Evolutionary conservation across 495 filamentous ascomycete species (phyloP), one percentile per base, ranked within the genome.

Genomic region (Aspergillus kassunensis): DNA sequence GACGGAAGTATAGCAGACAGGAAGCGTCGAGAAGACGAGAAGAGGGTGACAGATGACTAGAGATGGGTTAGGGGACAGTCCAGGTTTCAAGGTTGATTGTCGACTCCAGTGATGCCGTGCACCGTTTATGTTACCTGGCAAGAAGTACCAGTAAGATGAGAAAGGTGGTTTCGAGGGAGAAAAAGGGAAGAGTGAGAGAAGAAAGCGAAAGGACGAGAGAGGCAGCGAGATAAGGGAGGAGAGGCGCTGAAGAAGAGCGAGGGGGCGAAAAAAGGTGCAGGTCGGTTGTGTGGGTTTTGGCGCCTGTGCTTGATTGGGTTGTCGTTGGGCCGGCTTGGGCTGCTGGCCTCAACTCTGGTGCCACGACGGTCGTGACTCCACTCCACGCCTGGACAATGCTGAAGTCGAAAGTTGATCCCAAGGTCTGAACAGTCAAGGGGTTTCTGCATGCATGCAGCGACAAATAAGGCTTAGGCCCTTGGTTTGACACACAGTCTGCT

Each of bases 251-350:
- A 27, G 24, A 57, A 47, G 48, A 55, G 50, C 56, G 53, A 52
- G 57, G 54, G 34, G 50, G 56, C 44, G 49, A 54, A 59, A 56
- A 46, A 54, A 57, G 48, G 51, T 56, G 46, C 36, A 55, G 16
- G 37, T 19, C 1, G 29, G 23, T 23, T 42, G 53, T 60, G 57
- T 47, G 49, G 44, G 44, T 35, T 51, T 45, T 54, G 50, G 30
- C 35, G 51, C 43, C 45, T 54, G 51, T 47, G 52, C 31, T 52
- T 51, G 51, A 60, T 60, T 59, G 62, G 66, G 65, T 58, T 64
- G 67, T 73, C 70, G 70, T 74, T 72, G 70, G 70, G 70, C 70
- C 62, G 67, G 67, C 46, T 70, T 65, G 59, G 68, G 56, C 56
- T 59, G 56, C 57, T 50, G n/a, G n/a, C n/a, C n/a, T 59, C 54